phyloP scores from a whole-genome alignment of 2,329 filamentous ascomycete species.

The Aureobasidium namibiae region DNA sequence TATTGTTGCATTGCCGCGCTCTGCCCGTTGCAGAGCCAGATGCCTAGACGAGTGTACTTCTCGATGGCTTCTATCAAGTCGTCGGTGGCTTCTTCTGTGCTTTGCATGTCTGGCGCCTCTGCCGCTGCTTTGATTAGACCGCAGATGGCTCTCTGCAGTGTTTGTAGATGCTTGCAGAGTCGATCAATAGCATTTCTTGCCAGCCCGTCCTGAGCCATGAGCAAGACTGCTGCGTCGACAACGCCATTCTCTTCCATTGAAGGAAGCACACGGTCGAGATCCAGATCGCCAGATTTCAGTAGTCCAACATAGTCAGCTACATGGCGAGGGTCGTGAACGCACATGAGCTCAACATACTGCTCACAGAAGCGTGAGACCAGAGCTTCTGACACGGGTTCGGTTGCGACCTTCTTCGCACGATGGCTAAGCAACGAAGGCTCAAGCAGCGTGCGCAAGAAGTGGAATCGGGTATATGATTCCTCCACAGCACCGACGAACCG shows the following conservation, averaged over 20 bases:
- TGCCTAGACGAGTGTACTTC: constrained; percentile 86
- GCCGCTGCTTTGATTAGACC: constrained; percentile 59
- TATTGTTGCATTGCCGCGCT: constrained; percentile 34
- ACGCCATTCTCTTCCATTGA: constrained; percentile 84
- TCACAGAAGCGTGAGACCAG: constrained; percentile 59
- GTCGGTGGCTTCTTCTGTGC: constrained; percentile 58
- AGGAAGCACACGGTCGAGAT: constrained; percentile 71
- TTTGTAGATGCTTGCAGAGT: constrained; percentile 70
- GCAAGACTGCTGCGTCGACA: constrained; percentile 82
- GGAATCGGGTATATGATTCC: constrained; percentile 58
- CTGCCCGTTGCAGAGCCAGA: constrained; percentile 89
- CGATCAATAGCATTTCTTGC: constrained; percentile 75
- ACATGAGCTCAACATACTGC: constrained; percentile 84
- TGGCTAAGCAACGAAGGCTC: constrained; percentile 43
- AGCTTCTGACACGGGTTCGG: constrained; percentile 26
- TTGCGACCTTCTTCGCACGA: not conserved
- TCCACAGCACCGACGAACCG: constrained; percentile 54
- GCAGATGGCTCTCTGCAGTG: constrained; percentile 68
- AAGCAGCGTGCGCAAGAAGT: constrained; percentile 68
- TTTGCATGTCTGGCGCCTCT: constrained; percentile 48
- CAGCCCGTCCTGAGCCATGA: constrained; percentile 84
- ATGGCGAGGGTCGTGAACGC: constrained; percentile 69
- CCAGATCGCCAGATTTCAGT: constrained; percentile 68
- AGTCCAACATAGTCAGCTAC: constrained; percentile 77
- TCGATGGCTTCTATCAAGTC: constrained; percentile 71